Percentiles rank a stretch among this genome's conserved stretches.
Evolutionary conservation across 257 asterid species (phyloP).

Genomic region (Solanum tarijense): DNA sequence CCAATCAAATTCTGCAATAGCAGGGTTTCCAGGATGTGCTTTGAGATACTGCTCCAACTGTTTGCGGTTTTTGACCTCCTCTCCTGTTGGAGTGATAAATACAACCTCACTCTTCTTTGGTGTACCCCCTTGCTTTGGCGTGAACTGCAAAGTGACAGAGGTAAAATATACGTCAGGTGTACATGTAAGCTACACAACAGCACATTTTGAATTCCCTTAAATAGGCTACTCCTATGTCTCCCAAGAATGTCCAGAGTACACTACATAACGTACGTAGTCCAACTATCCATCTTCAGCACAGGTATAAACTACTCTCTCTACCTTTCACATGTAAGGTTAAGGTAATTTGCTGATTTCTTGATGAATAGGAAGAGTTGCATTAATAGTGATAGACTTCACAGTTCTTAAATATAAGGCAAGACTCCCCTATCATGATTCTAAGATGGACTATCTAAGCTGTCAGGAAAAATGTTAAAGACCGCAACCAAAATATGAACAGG

Average conservation of each 20-base stretch:
- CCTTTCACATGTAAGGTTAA: not conserved
- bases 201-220: not conserved
- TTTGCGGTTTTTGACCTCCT: conserved; percentile 58
- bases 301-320: not conserved
- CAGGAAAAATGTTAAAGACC: not conserved
- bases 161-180: not conserved
- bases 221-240: not conserved
- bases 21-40: conserved; percentile 59
- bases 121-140: conserved; percentile 52
- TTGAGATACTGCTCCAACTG: conserved; percentile 76
- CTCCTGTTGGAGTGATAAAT: conserved; percentile 80
- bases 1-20: conserved; percentile 82
- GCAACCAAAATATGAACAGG: not conserved
- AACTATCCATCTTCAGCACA: not conserved
- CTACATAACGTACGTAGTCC: not conserved
- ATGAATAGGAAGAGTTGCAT: not conserved
- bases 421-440: not conserved
- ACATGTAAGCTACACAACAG: not conserved
- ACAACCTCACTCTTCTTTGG: conserved; percentile 66
- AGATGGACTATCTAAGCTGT: not conserved
- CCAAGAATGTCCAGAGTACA: not conserved
- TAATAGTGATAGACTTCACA: not conserved
- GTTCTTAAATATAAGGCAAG: not conserved
- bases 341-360: not conserved
- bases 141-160: conserved; percentile 34